These are phyloP conservation scores for Cornus controversa DNA, from an alignment of 148 eudicot genomes.

Conservation along the genomic window DNA sequence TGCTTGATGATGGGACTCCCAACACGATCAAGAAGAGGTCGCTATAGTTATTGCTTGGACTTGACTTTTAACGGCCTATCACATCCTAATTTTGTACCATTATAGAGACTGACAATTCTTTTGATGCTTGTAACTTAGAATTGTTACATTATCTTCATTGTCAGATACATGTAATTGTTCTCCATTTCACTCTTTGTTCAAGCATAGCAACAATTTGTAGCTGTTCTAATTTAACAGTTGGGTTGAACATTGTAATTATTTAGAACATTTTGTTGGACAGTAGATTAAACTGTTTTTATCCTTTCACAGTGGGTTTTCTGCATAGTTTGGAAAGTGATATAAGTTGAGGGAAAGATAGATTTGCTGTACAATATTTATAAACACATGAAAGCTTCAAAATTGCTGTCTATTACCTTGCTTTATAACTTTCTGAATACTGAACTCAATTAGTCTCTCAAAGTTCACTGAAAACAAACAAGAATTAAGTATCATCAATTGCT, in stretches of 20 bases:
- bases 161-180: slow-evolving; percentile 18
- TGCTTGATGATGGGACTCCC: slow-evolving; percentile 51
- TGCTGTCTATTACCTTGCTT: background rate
- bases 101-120: slow-evolving; percentile 33
- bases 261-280: background rate
- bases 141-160: background rate
- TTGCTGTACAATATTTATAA: too few relatives aligned
- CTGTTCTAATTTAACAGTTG: slow-evolving; percentile 9
- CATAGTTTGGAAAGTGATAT: too few relatives aligned
- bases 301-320: too few relatives aligned
- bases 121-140: slow-evolving; percentile 15
- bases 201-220: slow-evolving; percentile 20
- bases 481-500: background rate
- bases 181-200: slow-evolving; percentile 6
- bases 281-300: too few relatives aligned
- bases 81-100: slow-evolving; percentile 31
- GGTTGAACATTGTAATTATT: slow-evolving; percentile 14
- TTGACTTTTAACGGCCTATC: slow-evolving; percentile 1
- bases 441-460: background rate
- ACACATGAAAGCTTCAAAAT: background rate
- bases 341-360: too few relatives aligned
- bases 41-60: slow-evolving; percentile 20
- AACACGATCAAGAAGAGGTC: slow-evolving; percentile 47
- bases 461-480: background rate
- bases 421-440: background rate